These are phyloP conservation scores for Plantago ovata DNA, from an alignment of 257 asterid species.

Conservation along the genomic window DNA sequence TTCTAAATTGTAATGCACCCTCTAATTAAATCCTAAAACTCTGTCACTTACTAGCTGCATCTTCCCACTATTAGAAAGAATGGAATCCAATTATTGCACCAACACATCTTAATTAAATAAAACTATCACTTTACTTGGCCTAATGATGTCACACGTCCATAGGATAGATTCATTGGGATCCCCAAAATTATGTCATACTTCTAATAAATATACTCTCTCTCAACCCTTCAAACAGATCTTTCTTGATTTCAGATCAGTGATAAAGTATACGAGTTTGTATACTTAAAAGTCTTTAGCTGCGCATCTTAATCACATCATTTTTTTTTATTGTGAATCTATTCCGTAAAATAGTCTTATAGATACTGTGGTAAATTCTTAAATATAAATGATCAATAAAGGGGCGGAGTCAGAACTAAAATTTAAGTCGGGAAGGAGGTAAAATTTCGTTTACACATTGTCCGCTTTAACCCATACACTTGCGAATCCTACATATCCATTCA, in stretches of 20 bases:
- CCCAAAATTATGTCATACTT: constrained; percentile 13
- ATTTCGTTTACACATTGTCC: too few species aligned
- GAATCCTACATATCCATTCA: too few species aligned
- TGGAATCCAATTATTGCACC: constrained; percentile 12
- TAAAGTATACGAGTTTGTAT: neutral
- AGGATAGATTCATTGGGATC: constrained; percentile 31
- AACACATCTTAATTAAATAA: constrained; percentile 2
- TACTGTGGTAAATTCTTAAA: too few species aligned
- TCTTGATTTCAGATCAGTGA: neutral
- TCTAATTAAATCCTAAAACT: constrained; percentile 16
- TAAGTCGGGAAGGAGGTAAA: too few species aligned
- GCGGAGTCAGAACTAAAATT: too few species aligned
- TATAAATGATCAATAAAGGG: too few species aligned
- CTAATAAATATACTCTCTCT: constrained; percentile 2
- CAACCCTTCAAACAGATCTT: constrained; percentile 13
- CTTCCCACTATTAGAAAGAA: constrained; percentile 20
- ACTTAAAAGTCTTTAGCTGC: too few species aligned
- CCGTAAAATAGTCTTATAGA: too few species aligned
- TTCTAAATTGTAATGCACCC: too few species aligned
- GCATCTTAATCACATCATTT: neutral
- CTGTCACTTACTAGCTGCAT: neutral
- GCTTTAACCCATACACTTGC: too few species aligned
- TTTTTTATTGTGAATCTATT: neutral
- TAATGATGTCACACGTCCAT: constrained; percentile 10
- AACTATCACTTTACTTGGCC: constrained; percentile 14